Evolutionary conservation across 2,329 filamentous ascomycete genomes (phyloP), one percentile per base, ranked within the genome.

Genomic region (Fulvia fulva): DNA sequence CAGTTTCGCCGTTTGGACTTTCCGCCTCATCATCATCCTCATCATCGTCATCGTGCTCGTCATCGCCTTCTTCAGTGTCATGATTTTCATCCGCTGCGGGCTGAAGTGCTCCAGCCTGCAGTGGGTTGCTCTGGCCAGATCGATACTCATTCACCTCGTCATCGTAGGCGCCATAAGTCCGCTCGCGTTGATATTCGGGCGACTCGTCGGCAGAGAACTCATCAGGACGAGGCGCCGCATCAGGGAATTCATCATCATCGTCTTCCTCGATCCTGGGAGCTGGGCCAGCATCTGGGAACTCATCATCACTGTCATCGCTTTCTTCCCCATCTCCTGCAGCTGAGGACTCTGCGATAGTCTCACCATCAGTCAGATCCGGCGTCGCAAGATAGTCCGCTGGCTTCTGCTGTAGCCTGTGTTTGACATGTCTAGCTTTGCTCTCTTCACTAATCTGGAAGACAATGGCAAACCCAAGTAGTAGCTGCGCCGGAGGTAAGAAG

Each of bases 371-470:
- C 26, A 65, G 47, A 19, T 69, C 71, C 12, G 73, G 19, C 2
- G 51, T 63, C 3, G 59, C 61, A 16, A 59, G 43, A 28, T 58
- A 66, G 53, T 67, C 50, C 19, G 65, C 65, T 3, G 63, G 63
- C 14, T 56, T 59, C 23, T 59, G 55, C n/a, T 80, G 76, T 32
- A 87, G 64, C 55, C 87, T 81, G 71, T 95, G 88, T 71, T 90
- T 93, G 44, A 86, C 80, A 73, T 97, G 92, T 57, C 85, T 88
- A 3, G 81, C 82, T 71, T 91, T 89, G 75, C 91, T 96, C 68
- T 92, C 89, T 56, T 95, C 89, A 67, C 90, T 96, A 53, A 97
- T 87, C 67, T 86, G 87, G 74, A 96, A 99, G 74, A 96, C 81
- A 46, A 96, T 82, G 1, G 87, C 92, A 70, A 97, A 90, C 0